Percentiles rank a stretch among this genome's conserved stretches.
These are phyloP conservation scores for Tricholoma bakamatsutake DNA, from an alignment of 768 basidiomycete species.

Conservation along the genomic window DNA sequence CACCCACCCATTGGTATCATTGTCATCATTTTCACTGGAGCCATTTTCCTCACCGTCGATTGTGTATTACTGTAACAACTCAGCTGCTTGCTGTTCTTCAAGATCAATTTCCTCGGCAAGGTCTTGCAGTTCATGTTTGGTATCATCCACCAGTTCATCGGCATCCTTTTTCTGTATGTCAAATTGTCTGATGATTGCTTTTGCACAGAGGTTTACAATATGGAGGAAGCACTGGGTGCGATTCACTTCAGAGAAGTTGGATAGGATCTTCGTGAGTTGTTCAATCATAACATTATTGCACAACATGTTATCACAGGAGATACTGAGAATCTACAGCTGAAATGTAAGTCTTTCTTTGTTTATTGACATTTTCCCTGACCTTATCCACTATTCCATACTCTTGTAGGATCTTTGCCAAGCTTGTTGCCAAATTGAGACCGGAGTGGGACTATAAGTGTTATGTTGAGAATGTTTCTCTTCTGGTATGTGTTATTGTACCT, in stretches of 20 bases:
- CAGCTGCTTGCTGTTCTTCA: background rate
- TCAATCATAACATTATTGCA: no score
- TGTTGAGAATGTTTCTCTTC: background rate
- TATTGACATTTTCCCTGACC: slow-evolving; percentile 14
- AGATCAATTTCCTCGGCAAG: background rate
- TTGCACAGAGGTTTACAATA: slow-evolving; percentile 10
- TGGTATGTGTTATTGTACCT: background rate
- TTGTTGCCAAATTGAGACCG: slow-evolving; percentile 28
- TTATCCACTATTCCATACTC: slow-evolving; percentile 27
- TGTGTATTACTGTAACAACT: background rate
- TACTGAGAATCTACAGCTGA: slow-evolving; percentile 17
- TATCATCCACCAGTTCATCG: background rate
- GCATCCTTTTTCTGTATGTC: slow-evolving; percentile 15
- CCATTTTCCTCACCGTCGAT: background rate
- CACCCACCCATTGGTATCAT: slow-evolving; percentile 4
- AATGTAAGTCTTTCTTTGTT: slow-evolving; percentile 5
- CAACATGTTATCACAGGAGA: slow-evolving; percentile 9
- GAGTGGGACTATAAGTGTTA: slow-evolving; percentile 21
- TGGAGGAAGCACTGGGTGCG: no score
- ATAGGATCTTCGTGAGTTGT: no score
- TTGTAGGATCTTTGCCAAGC: slow-evolving; percentile 26
- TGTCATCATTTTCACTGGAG: background rate
- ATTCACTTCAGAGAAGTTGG: no score
- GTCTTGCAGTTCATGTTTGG: slow-evolving; percentile 1
- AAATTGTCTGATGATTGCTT: slow-evolving; percentile 23